Evolutionary conservation across 192 early-diverging fungal species (phyloP).

Genomic region (Umbelopsis isabellina): DNA sequence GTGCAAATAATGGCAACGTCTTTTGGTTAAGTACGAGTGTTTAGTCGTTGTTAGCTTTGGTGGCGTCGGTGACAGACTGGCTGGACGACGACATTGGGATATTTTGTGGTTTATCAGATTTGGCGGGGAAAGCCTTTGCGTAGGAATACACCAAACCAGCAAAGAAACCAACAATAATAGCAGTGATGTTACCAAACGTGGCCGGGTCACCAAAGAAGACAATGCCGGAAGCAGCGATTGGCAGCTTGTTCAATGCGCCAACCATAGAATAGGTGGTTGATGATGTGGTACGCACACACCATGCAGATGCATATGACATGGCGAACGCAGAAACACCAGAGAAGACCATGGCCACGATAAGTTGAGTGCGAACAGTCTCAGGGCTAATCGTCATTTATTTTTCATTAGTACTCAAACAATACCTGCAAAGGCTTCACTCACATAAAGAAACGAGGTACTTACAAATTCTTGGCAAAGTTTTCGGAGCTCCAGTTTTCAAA

Average conservation of each 20-base stretch:
- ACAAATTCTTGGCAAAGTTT: constrained; percentile 63
- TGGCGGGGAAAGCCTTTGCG: constrained; percentile 60
- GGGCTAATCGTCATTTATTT: constrained; percentile 34
- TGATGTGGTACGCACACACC: constrained; percentile 77
- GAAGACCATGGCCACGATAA: constrained; percentile 72
- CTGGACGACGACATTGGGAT: constrained; percentile 48
- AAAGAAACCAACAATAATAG: constrained; percentile 82
- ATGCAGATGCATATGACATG: constrained; percentile 85
- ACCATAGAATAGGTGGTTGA: constrained; percentile 96
- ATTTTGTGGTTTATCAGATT: constrained; percentile 26
- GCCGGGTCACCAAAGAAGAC: constrained; percentile 91
- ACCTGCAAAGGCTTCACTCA: neutral
- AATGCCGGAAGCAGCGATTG: constrained; percentile 94
- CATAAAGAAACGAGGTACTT: constrained; percentile 28
- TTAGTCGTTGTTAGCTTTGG: constrained; percentile 33
- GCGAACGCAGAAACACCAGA: constrained; percentile 86
- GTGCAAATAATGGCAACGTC: too few species aligned
- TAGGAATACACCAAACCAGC: constrained; percentile 78
- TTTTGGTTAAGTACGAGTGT: too few species aligned
- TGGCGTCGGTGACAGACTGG: constrained; percentile 41
- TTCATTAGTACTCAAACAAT: neutral
- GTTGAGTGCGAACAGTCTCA: constrained; percentile 49
- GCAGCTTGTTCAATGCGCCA: constrained; percentile 97
- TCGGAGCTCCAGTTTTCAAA: constrained; percentile 72
- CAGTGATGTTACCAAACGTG: constrained; percentile 78